Conservation (phyloP, 768 basidiomycete genomes). For the Amyloporia xantha region DNA sequence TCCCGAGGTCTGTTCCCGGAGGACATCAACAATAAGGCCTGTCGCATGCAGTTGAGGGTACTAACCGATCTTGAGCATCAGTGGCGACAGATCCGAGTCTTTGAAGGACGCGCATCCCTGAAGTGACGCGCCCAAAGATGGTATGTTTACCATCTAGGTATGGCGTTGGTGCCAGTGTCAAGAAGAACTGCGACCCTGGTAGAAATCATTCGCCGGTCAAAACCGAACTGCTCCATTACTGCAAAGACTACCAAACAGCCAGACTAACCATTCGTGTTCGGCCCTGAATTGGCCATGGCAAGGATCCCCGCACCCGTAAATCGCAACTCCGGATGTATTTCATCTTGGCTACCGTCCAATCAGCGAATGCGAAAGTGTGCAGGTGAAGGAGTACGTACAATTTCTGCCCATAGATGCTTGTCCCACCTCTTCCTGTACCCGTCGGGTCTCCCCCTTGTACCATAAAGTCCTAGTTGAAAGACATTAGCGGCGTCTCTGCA, state of each 20-base stretch:
- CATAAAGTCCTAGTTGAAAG: slow-evolving; percentile 77
- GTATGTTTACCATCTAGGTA: slow-evolving; percentile 82
- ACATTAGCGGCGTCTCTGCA: background rate
- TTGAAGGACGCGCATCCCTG: slow-evolving; percentile 90
- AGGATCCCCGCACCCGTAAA: slow-evolving; percentile 97
- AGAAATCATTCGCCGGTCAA: no score
- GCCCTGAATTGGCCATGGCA: slow-evolving; percentile 96
- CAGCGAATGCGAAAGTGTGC: no score
- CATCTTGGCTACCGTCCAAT: slow-evolving; percentile 60
- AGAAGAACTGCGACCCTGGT: slow-evolving; percentile 90
- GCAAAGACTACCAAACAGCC: no score
- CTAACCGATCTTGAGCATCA: slow-evolving; percentile 82
- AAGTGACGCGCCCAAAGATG: slow-evolving; percentile 84
- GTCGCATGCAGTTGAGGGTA: slow-evolving; percentile 1
- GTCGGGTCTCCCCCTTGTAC: slow-evolving; percentile 95
- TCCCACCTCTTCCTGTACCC: slow-evolving; percentile 89
- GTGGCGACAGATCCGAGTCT: slow-evolving; percentile 86
- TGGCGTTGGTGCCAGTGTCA: slow-evolving; percentile 78
- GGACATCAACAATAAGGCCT: background rate
- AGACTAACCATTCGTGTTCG: slow-evolving; percentile 74
- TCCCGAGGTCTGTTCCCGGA: slow-evolving; percentile 47
- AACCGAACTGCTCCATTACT: no score
- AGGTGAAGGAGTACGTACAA: no score
- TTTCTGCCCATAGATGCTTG: slow-evolving; percentile 83
- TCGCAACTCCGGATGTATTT: slow-evolving; percentile 82